Percentiles rank a stretch among this genome's conserved stretches.
phyloP scores from a whole-genome alignment of 352 stramenopile genomes.

The Peronosclerospora sorghi region DNA sequence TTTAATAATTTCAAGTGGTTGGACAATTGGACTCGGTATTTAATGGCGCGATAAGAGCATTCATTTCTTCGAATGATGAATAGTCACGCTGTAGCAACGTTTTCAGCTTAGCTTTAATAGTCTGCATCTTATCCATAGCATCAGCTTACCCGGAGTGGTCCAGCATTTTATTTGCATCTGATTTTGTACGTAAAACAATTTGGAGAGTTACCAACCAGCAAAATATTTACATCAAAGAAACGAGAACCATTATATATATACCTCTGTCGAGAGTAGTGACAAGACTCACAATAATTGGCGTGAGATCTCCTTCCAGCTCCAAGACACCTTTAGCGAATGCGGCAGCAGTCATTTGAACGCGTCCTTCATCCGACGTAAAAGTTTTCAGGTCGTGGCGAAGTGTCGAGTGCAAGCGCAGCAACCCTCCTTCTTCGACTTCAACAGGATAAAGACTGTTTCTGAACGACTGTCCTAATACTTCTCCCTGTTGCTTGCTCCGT shows the following conservation, averaged over 20 bases:
- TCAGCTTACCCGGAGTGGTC: constrained; percentile 97
- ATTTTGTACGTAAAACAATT: neutral
- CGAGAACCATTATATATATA: constrained; percentile 15
- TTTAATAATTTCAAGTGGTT: constrained; percentile 66
- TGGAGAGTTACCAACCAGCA: no score
- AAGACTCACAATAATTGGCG: constrained; percentile 97
- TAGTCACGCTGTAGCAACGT: constrained; percentile 84
- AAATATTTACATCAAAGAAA: neutral
- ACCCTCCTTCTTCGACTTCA: constrained; percentile 86
- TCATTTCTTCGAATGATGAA: constrained; percentile 48
- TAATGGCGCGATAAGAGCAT: constrained; percentile 50
- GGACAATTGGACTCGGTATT: constrained; percentile 69
- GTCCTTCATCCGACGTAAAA: constrained; percentile 97
- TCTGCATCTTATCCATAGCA: constrained; percentile 87
- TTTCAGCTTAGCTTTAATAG: constrained; percentile 83
- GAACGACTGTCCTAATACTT: constrained; percentile 90
- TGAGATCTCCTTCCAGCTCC: constrained; percentile 97
- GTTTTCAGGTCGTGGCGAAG: constrained; percentile 99
- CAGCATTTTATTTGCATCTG: constrained; percentile 94
- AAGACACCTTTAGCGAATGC: constrained; percentile 98
- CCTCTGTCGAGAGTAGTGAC: constrained; percentile 79
- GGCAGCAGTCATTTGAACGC: constrained; percentile 99
- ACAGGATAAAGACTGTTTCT: constrained; percentile 83
- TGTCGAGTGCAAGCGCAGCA: constrained; percentile 97
- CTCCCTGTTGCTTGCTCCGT: constrained; percentile 93